Percentiles rank a stretch among this genome's conserved stretches.
Evolutionary conservation across 169 alveolate genomes (phyloP).

Genomic region (Plasmodium relictum): DNA sequence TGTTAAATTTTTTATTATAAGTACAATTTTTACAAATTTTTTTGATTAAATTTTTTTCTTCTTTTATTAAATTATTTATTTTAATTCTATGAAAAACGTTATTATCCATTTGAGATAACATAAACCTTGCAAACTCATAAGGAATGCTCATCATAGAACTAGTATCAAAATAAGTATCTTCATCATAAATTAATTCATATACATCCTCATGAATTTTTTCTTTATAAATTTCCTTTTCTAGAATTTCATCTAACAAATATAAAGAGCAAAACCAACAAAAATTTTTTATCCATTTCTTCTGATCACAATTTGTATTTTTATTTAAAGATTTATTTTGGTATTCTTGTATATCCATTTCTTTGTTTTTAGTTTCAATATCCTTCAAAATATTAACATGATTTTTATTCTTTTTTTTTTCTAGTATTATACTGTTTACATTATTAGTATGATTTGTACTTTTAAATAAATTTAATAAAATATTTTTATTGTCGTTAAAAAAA

Average conservation of each 20-base stretch:
- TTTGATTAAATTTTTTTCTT: constrained; percentile 53
- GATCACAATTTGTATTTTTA: neutral
- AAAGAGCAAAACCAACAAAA: constrained; percentile 75
- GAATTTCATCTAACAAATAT: constrained; percentile 61
- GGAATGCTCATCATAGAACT: constrained; percentile 73
- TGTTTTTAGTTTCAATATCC: constrained; percentile 8
- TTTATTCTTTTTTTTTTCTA: constrained; percentile 12
- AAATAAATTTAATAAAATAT: constrained; percentile 49
- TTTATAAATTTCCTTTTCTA: constrained; percentile 71
- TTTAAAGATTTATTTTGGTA: neutral
- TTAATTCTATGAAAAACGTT: constrained; percentile 30
- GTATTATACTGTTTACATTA: constrained; percentile 20
- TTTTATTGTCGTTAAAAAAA: constrained; percentile 67
- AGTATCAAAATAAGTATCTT: constrained; percentile 61
- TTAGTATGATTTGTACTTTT: constrained; percentile 20
- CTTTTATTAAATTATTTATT: constrained; percentile 64
- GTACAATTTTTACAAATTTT: constrained; percentile 26
- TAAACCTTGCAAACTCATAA: constrained; percentile 69
- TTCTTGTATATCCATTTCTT: neutral
- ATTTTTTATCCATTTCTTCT: constrained; percentile 51
- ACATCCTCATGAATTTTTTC: constrained; percentile 51
- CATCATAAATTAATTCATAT: constrained; percentile 67
- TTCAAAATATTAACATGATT: neutral
- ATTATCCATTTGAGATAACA: constrained; percentile 35
- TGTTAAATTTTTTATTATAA: neutral